phyloP scores from a whole-genome alignment of 495 filamentous ascomycete species.

The Margaritispora aquatica region DNA sequence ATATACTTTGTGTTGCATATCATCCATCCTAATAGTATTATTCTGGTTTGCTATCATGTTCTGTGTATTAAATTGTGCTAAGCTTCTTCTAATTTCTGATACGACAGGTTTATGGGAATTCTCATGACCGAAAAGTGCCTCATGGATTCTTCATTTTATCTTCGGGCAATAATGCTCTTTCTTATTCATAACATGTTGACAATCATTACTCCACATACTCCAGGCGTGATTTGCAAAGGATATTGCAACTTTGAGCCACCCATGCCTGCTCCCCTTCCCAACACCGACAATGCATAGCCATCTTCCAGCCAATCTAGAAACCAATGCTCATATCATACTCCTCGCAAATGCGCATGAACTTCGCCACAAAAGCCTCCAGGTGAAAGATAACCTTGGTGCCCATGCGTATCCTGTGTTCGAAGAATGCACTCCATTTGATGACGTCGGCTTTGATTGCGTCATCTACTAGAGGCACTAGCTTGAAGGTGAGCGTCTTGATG shows the following conservation, averaged over 20 bases:
- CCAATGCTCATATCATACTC: conserved; percentile 92
- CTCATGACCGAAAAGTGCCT: too few species aligned
- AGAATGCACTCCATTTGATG: conserved; percentile 93
- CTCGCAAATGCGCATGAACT: conserved; percentile 94
- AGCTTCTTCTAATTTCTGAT: too few species aligned
- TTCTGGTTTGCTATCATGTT: too few species aligned
- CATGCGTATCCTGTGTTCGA: conserved; percentile 85
- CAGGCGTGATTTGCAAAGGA: neutral
- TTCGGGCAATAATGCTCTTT: neutral
- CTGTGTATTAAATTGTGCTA: too few species aligned
- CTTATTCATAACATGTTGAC: neutral
- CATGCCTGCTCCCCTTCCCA: neutral
- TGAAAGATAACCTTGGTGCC: conserved; percentile 97
- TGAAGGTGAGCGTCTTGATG: conserved; percentile 89
- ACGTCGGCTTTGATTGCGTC: conserved; percentile 86
- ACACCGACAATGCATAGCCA: neutral
- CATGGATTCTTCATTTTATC: neutral
- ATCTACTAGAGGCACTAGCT: conserved; percentile 79
- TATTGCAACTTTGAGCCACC: neutral
- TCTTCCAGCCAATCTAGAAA: conserved; percentile 33
- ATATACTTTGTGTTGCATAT: too few species aligned
- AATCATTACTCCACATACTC: neutral
- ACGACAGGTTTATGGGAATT: too few species aligned
- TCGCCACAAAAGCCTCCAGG: conserved; percentile 95
- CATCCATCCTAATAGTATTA: too few species aligned